These are phyloP conservation scores for Tolypocladium album DNA, from an alignment of 2,329 filamentous ascomycete genomes.

Conservation along the genomic window DNA sequence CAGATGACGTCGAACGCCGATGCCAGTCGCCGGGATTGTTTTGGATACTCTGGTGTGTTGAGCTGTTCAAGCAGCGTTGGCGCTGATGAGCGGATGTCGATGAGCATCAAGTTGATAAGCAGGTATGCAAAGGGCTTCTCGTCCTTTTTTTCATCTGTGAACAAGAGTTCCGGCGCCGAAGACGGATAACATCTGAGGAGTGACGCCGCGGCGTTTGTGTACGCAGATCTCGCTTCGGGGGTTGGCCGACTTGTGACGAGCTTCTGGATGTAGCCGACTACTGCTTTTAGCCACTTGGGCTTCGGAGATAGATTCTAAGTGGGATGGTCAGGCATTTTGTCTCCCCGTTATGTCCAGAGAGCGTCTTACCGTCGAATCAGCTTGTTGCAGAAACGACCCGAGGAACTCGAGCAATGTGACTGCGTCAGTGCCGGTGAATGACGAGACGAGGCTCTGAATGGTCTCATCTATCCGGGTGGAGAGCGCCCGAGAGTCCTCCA, in stretches of 20 bases:
- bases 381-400: constrained; percentile 37
- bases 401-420: constrained; percentile 49
- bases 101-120: constrained; percentile 52
- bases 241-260: constrained; percentile 46
- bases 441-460: constrained; percentile 36
- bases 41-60: constrained; percentile 41
- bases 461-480: constrained; percentile 32
- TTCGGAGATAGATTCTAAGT: constrained; percentile 34
- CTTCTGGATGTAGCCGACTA: constrained; percentile 37
- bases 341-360: neutral
- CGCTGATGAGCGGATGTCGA: constrained; percentile 53
- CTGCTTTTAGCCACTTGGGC: constrained; percentile 41
- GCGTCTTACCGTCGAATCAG: constrained; percentile 34
- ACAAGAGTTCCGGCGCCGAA: constrained; percentile 36
- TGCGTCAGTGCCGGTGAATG: constrained; percentile 48
- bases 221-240: constrained; percentile 43
- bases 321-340: constrained; percentile 3
- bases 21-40: constrained; percentile 41
- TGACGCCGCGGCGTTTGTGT: constrained; percentile 46
- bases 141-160: constrained; percentile 30
- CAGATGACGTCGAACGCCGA: constrained; percentile 53
- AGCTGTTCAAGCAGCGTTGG: constrained; percentile 49
- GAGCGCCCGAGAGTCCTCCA: constrained; percentile 19
- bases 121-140: constrained; percentile 50
- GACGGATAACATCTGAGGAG: constrained; percentile 45